Percentiles rank a stretch among this genome's conserved stretches.
phyloP scores from a whole-genome alignment of 805 yeast genomes.

The Torulaspora quercuum region DNA sequence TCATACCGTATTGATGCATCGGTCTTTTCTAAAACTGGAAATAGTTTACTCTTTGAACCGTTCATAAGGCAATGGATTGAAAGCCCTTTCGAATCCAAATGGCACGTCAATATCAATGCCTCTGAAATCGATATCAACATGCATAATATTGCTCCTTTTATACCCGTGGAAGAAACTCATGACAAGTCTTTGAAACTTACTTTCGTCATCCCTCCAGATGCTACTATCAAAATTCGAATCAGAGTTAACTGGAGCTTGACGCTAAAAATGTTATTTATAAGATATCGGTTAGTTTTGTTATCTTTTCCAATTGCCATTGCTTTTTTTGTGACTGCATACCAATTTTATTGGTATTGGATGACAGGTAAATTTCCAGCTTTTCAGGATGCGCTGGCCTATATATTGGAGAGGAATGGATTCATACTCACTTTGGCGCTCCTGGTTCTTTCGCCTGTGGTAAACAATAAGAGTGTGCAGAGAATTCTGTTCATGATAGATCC shows the following conservation, averaged over 20 bases:
- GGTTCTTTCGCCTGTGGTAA: conserved; percentile 41
- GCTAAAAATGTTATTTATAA: conserved; percentile 62
- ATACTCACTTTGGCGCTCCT: conserved; percentile 25
- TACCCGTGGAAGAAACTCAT: conserved; percentile 41
- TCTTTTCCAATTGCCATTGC: conserved; percentile 65
- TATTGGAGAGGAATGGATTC: conserved; percentile 35
- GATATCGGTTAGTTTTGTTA: conserved; percentile 73
- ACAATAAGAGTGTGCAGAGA: conserved; percentile 36
- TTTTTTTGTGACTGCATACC: conserved; percentile 50
- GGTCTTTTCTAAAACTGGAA: conserved; percentile 5
- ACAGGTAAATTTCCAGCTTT: conserved; percentile 43
- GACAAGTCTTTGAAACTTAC: conserved; percentile 25
- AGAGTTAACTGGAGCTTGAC: conserved; percentile 40
- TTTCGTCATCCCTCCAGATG: conserved; percentile 25
- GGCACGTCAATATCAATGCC: conserved; percentile 57
- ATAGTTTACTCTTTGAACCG: conserved; percentile 47
- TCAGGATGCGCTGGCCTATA: conserved; percentile 43
- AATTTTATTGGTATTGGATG: conserved; percentile 45
- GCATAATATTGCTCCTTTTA: conserved; percentile 70
- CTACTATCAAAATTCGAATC: conserved; percentile 16
- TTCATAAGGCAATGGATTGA: conserved; percentile 63
- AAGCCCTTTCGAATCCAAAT: conserved; percentile 72
- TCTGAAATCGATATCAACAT: conserved; percentile 40
- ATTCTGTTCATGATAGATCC: conserved; percentile 51
- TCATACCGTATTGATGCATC: too few relatives aligned